phyloP scores from a whole-genome alignment of 2,329 filamentous ascomycete genomes.

The Neurospora crassa region DNA sequence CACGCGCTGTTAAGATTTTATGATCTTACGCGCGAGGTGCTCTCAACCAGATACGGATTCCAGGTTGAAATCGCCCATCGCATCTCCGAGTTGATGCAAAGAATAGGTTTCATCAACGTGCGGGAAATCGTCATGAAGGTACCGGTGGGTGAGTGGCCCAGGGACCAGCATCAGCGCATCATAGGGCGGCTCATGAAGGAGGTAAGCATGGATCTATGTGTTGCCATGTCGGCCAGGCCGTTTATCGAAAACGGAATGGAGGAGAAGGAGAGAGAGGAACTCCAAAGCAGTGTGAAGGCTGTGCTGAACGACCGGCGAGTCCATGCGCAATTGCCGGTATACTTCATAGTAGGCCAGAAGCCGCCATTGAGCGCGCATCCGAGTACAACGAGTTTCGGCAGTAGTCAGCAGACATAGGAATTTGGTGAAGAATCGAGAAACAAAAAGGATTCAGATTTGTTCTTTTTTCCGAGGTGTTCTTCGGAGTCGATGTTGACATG shows the following conservation, averaged over 20 bases:
- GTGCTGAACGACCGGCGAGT: constrained; percentile 26
- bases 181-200: constrained; percentile 33
- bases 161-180: constrained; percentile 27
- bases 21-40: constrained; percentile 13
- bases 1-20: constrained; percentile 28
- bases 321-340: constrained; percentile 34
- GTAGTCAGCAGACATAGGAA: background rate
- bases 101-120: constrained; percentile 34
- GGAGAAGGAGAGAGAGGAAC: constrained; percentile 23
- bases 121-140: constrained; percentile 27
- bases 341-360: constrained; percentile 36
- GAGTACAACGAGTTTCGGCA: background rate
- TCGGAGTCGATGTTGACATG: background rate
- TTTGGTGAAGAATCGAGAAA: background rate
- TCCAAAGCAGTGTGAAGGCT: constrained; percentile 22
- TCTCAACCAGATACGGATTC: constrained; percentile 28
- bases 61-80: constrained; percentile 21
- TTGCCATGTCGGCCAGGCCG: constrained; percentile 31
- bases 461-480: background rate
- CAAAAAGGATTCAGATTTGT: background rate
- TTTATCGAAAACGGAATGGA: constrained; percentile 28
- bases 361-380: constrained; percentile 11
- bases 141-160: constrained; percentile 36
- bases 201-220: constrained; percentile 29
- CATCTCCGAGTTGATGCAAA: constrained; percentile 25